These are phyloP conservation scores for Sporothrix curviconia DNA, from an alignment of 2,329 filamentous ascomycete genomes.

Conservation along the genomic window DNA sequence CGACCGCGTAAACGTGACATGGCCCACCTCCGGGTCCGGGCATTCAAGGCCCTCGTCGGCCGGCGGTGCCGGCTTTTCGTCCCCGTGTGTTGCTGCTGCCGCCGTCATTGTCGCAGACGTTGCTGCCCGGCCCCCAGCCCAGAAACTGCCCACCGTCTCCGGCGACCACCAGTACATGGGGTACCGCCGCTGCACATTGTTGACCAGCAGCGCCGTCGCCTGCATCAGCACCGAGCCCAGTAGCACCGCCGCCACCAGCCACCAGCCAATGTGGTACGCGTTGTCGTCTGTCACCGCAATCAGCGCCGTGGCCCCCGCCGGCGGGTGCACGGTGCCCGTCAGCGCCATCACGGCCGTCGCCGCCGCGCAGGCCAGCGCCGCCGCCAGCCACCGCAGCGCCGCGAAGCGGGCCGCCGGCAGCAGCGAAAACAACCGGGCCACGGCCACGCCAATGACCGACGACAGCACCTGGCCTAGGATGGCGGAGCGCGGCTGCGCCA, in stretches of 20 bases:
- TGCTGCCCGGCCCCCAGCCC: too few species aligned
- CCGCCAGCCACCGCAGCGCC: conserved; percentile 56
- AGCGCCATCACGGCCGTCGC: conserved; percentile 60
- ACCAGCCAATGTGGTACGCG: conserved; percentile 58
- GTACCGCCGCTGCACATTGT: conserved; percentile 62
- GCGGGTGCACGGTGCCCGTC: conserved; percentile 67
- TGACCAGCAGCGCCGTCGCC: conserved; percentile 54
- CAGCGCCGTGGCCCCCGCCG: conserved; percentile 67
- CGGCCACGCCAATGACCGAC: conserved; percentile 51
- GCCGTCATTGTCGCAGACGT: too few species aligned
- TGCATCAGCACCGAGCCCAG: conserved; percentile 58
- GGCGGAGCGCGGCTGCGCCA: conserved; percentile 66
- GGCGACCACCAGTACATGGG: conserved; percentile 67
- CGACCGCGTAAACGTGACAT: background rate
- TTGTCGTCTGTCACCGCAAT: conserved; percentile 56
- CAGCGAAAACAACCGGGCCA: conserved; percentile 60
- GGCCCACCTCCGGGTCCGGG: background rate
- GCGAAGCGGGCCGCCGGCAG: conserved; percentile 33
- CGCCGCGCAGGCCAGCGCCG: conserved; percentile 57
- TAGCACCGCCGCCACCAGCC: conserved; percentile 55
- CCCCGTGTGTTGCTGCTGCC: too few species aligned
- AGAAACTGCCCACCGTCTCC: conserved; percentile 26
- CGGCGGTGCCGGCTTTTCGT: background rate
- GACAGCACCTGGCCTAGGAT: conserved; percentile 61
- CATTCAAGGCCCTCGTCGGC: background rate